These are phyloP conservation scores for Selenicereus undatus DNA, from an alignment of 148 eudicot genomes.

Conservation along the genomic window DNA sequence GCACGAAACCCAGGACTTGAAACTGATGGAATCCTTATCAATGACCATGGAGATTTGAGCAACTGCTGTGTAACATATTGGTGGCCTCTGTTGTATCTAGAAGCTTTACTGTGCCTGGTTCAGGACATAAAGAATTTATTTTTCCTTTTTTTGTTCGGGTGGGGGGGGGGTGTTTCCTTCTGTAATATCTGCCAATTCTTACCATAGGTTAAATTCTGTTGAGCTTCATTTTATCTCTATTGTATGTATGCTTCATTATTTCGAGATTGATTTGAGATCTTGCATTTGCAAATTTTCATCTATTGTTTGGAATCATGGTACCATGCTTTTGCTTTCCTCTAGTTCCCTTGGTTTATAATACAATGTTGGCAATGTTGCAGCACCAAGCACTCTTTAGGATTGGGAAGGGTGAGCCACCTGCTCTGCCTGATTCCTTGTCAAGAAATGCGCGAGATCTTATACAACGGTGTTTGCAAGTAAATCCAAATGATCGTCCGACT, in stretches of 20 bases:
- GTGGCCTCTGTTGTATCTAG: no score
- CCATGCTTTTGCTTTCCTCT: background rate
- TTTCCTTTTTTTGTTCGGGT: background rate
- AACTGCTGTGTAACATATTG: background rate
- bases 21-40: no score
- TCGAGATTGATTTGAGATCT: background rate
- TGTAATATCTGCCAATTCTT: background rate
- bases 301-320: background rate
- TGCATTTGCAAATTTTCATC: background rate
- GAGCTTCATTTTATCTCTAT: background rate
- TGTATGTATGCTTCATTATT: background rate
- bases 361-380: constrained; percentile 32
- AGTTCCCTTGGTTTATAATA: constrained; percentile 6
- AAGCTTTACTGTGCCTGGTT: background rate
- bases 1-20: no score
- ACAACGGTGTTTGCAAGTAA: constrained; percentile 31
- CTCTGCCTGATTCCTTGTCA: constrained; percentile 61
- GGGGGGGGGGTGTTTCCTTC: background rate
- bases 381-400: constrained; percentile 65
- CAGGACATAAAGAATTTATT: background rate
- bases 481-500: constrained; percentile 39
- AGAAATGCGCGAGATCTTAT: constrained; percentile 66
- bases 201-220: background rate
- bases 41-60: no score
- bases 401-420: constrained; percentile 69